Conservation (phyloP, 1,284 basidiomycete species). For the Chiua sp. region DNA sequence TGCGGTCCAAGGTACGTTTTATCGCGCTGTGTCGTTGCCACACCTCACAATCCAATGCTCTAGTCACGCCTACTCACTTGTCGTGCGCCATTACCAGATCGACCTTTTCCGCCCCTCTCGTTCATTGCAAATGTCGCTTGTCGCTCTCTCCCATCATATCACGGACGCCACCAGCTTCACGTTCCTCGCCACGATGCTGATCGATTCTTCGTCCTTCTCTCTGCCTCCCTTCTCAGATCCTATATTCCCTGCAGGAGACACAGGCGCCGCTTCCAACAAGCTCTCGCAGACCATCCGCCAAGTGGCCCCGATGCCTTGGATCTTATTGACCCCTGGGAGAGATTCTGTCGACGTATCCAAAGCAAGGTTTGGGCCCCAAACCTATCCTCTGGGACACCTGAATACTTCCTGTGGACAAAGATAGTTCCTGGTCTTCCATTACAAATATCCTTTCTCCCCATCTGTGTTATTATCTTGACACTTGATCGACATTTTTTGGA, state of each 20-base stretch:
- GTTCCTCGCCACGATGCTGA: constrained; percentile 70
- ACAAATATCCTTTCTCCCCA: constrained; percentile 6
- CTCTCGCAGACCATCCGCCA: constrained; percentile 52
- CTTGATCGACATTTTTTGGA: neutral
- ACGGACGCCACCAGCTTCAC: constrained; percentile 55
- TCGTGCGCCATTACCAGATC: too few species aligned
- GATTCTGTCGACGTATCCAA: constrained; percentile 5
- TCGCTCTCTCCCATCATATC: constrained; percentile 5
- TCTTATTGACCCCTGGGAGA: constrained; percentile 4
- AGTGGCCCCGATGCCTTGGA: neutral
- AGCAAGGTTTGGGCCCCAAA: constrained; percentile 14
- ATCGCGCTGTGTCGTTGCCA: too few species aligned
- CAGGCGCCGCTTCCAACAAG: constrained; percentile 54
- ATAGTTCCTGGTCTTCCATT: constrained; percentile 17
- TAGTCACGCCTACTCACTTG: too few species aligned
- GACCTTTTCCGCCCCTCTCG: too few species aligned
- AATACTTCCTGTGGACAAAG: constrained; percentile 1
- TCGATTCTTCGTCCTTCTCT: constrained; percentile 69
- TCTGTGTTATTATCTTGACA: neutral
- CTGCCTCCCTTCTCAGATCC: constrained; percentile 66
- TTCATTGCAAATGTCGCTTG: constrained; percentile 11
- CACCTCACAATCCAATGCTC: too few species aligned
- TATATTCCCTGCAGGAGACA: constrained; percentile 65
- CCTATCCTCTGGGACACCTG: constrained; percentile 27
- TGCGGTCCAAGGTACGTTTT: too few species aligned